These are phyloP conservation scores for Aphanomyces euteiches DNA, from an alignment of 352 stramenopile genomes.

Conservation along the genomic window DNA sequence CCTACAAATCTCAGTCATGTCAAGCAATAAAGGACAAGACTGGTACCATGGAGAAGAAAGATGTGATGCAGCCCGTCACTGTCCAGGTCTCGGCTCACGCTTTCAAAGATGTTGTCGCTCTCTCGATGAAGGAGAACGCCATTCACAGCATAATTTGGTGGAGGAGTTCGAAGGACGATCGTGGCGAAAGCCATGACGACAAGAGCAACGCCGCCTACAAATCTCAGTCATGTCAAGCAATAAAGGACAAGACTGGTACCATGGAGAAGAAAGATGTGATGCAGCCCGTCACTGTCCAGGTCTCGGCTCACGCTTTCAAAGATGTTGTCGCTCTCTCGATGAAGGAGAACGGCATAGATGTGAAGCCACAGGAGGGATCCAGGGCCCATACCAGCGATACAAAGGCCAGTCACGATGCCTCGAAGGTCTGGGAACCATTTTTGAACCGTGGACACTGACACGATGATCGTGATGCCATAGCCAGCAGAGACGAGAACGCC, in stretches of 20 bases:
- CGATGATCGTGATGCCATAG: conserved; percentile 26
- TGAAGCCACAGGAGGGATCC: neutral
- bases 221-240: neutral
- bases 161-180: conserved; percentile 9
- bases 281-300: neutral
- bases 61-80: too few species aligned
- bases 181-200: neutral
- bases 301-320: neutral
- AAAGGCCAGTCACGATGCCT: conserved; percentile 29
- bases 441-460: conserved; percentile 14
- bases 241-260: neutral
- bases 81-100: too few species aligned
- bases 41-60: too few species aligned
- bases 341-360: neutral
- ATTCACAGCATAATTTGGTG: conserved; percentile 18
- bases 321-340: neutral
- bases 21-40: too few species aligned
- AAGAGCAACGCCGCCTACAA: neutral
- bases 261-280: neutral
- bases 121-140: too few species aligned
- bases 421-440: conserved; percentile 33
- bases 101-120: too few species aligned
- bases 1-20: too few species aligned
- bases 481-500: conserved; percentile 23
- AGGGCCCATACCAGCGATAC: conserved; percentile 22